These are phyloP conservation scores for Trichophyton rubrum DNA, from an alignment of 2,329 filamentous ascomycete genomes.

Conservation along the genomic window DNA sequence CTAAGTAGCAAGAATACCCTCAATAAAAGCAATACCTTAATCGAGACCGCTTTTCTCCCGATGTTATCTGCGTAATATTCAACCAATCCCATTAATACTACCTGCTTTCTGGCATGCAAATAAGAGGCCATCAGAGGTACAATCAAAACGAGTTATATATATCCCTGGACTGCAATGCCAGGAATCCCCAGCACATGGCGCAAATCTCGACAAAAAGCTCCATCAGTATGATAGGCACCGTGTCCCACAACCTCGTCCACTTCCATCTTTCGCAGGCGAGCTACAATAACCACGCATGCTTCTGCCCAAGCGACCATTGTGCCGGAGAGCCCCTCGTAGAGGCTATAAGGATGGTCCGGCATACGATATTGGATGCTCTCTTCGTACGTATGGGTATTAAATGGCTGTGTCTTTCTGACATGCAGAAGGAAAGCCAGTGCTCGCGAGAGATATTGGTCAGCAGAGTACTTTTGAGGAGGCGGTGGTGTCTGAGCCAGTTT, in stretches of 20 bases:
- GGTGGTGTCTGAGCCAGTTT: constrained; percentile 7
- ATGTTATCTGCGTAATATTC: no score
- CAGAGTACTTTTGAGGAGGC: constrained; percentile 15
- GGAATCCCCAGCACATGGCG: constrained; percentile 9
- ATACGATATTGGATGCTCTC: constrained; percentile 23
- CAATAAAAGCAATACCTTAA: not conserved
- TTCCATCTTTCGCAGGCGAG: constrained; percentile 25
- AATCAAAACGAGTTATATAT: constrained; percentile 3
- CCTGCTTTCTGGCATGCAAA: not conserved
- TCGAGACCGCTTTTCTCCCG: not conserved
- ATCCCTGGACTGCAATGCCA: constrained; percentile 6
- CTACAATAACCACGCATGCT: constrained; percentile 25
- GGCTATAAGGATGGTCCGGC: constrained; percentile 29
- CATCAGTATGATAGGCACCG: not conserved
- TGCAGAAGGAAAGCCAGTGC: constrained; percentile 29
- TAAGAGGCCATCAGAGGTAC: not conserved
- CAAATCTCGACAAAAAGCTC: not conserved
- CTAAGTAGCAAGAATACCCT: not conserved
- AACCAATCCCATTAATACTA: not conserved
- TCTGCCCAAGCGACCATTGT: constrained; percentile 33
- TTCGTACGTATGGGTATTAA: constrained; percentile 16
- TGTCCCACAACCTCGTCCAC: not conserved
- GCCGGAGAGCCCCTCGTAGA: constrained; percentile 31
- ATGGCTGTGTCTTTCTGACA: constrained; percentile 28
- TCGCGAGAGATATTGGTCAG: constrained; percentile 29